Percentiles rank a stretch among this genome's conserved stretches.
phyloP scores from a whole-genome alignment of 2,329 filamentous ascomycete species.

The Claviceps pusilla region DNA sequence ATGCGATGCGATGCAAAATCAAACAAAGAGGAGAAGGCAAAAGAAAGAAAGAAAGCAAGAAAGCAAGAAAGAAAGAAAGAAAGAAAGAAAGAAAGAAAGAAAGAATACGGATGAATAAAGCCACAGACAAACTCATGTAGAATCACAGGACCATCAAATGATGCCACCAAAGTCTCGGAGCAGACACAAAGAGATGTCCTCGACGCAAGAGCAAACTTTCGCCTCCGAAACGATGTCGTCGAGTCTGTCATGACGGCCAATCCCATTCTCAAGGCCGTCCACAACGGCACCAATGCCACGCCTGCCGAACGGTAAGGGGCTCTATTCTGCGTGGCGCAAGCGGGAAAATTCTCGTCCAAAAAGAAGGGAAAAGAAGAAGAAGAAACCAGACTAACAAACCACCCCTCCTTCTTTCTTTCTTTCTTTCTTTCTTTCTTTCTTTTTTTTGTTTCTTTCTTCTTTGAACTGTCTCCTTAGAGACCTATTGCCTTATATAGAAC shows the following conservation, averaged over 20 bases:
- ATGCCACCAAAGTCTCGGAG: slow-evolving; percentile 32
- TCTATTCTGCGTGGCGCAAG: not conserved
- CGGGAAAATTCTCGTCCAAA: not conserved
- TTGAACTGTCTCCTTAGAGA: too few species aligned
- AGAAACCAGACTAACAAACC: too few species aligned
- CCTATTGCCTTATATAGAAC: slow-evolving; percentile 49
- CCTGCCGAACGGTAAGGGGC: slow-evolving; percentile 49
- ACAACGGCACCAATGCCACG: slow-evolving; percentile 48
- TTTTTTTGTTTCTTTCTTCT: not conserved
- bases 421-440: too few species aligned
- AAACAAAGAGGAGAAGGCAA: not conserved
- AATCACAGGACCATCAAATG: slow-evolving; percentile 10
- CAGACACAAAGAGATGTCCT: slow-evolving; percentile 51
- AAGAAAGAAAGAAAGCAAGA: not conserved
- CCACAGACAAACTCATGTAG: not conserved
- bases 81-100: too few species aligned
- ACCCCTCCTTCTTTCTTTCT: too few species aligned
- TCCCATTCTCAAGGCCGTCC: slow-evolving; percentile 63
- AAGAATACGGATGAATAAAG: too few species aligned
- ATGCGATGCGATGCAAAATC: not conserved
- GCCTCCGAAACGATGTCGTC: slow-evolving; percentile 52
- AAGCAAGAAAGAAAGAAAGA: too few species aligned
- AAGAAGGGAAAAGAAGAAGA: too few species aligned
- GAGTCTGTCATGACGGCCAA: slow-evolving; percentile 56
- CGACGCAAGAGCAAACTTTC: slow-evolving; percentile 54